phyloP scores from a whole-genome alignment of 1,284 basidiomycete species.

The Tylopilus sp. region DNA sequence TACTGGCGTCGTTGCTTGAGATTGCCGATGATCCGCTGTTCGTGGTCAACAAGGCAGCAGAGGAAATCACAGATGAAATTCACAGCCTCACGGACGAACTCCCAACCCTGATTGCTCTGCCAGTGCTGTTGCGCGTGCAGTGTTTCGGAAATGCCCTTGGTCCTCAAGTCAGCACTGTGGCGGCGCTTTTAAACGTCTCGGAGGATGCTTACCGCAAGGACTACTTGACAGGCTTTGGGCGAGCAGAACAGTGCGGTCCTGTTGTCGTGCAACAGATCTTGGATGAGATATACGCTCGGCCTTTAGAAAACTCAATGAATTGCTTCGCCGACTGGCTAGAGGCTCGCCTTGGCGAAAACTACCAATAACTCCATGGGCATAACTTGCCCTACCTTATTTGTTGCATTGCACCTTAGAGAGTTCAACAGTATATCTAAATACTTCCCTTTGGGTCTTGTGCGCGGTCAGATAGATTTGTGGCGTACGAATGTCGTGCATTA shows the following conservation, averaged over 20 bases:
- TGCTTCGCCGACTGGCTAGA: constrained; percentile 49
- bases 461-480: no score
- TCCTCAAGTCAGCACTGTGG: constrained; percentile 40
- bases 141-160: constrained; percentile 28
- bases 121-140: constrained; percentile 54
- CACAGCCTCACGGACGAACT: constrained; percentile 57
- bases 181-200: constrained; percentile 54
- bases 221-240: constrained; percentile 69
- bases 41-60: constrained; percentile 23
- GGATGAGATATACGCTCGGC: constrained; percentile 41
- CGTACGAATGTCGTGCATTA: no score
- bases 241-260: constrained; percentile 69
- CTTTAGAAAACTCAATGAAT: constrained; percentile 33
- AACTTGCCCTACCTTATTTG: neutral
- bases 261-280: constrained; percentile 57
- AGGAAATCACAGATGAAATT: constrained; percentile 43
- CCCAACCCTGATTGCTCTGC: constrained; percentile 68
- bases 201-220: constrained; percentile 64
- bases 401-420: neutral
- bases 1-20: constrained; percentile 58
- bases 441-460: neutral
- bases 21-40: constrained; percentile 36
- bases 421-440: neutral
- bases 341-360: constrained; percentile 40
- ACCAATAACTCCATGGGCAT: constrained; percentile 27